Base-by-base conservation (phyloP, 345 rosid genomes). In the Cardamine occulta region DNA sequence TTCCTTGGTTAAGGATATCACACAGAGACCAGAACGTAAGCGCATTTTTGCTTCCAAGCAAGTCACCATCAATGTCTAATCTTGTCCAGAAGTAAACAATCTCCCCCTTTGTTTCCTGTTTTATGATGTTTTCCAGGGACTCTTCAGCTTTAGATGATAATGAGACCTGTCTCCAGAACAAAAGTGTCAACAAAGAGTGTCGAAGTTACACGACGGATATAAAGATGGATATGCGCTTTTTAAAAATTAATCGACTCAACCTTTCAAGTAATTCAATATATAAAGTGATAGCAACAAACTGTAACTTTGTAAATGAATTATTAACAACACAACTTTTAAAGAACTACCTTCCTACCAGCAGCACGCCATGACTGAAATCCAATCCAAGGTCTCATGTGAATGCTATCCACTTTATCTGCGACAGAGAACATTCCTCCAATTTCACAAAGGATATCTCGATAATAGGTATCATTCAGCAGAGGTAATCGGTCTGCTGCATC, bases 351-450 rank as follows among this genome's bases (percentile, higher is more conserved):
- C 83, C 94, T 87, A 85, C 97, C 98, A 73, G 94, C 84, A 79
- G 98, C 90, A 74, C 82, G 96, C 99, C 99, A 93, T 75, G 99
- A 95, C 73, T 95, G 99, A 81, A 95, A 95, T 59, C 99, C 99
- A 78, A 96, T 96, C 99, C 99, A 96, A 67, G 99, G 99, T 82
- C 98, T 89, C 76, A 66, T 83, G 82, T 96, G 99, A 82, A 93
- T 84, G 80, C 83, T 83, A 80, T 96, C 99, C 73, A 96, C 93
- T 87, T 70, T 86, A 63, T 86, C 87, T 72, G 99, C 99, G 65
- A 96, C 81, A 32, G 98, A 82, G 81, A 96, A 88, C 97, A 96
- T 88, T 81, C 99, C 99, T 75, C 99, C 99, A 63, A 88, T 80
- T 81, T 96, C 99, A 75, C 99, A 93, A 18, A 93, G 87, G 71